Evolutionary conservation across 2,329 filamentous ascomycete species (phyloP).

Genomic region (Ceratocystis diversiconidia): DNA sequence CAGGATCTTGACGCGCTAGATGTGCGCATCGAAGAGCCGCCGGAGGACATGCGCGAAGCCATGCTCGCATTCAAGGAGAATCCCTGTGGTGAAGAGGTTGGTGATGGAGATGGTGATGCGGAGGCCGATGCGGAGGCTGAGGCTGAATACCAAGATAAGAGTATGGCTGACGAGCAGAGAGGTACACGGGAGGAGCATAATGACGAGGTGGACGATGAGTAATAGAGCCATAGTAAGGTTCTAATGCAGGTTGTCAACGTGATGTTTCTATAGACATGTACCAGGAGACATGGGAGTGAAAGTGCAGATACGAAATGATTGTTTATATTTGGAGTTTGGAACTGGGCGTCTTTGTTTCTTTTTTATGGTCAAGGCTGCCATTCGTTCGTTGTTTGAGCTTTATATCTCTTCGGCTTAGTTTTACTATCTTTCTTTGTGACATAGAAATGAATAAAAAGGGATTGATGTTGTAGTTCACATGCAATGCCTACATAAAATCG

Average conservation of each 20-base stretch:
- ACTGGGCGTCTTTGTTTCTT: constrained; percentile 1
- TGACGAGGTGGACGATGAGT: not conserved
- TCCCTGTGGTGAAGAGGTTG: constrained; percentile 32
- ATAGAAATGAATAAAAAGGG: not conserved
- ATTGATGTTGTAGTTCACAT: not conserved
- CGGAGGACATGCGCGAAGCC: constrained; percentile 37
- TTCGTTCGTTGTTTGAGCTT: not conserved
- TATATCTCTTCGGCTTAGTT: constrained; percentile 1
- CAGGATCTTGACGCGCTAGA: constrained; percentile 40
- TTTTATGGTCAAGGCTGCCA: not conserved
- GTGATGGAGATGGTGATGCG: constrained; percentile 21
- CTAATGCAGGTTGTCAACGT: not conserved
- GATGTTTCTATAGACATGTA: not conserved
- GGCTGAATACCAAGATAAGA: constrained; percentile 22
- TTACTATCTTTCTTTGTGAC: not conserved
- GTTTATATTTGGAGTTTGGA: constrained; percentile 12
- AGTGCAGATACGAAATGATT: not conserved
- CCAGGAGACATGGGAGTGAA: not conserved
- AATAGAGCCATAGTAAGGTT: not conserved
- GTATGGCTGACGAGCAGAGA: constrained; percentile 23
- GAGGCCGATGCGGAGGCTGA: constrained; percentile 16
- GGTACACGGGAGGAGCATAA: constrained; percentile 16
- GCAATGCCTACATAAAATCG: not conserved
- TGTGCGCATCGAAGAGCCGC: constrained; percentile 40
- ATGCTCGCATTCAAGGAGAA: constrained; percentile 40